Conservation (phyloP, 2,329 filamentous ascomycete genomes). For the Botrytis galanthina region DNA sequence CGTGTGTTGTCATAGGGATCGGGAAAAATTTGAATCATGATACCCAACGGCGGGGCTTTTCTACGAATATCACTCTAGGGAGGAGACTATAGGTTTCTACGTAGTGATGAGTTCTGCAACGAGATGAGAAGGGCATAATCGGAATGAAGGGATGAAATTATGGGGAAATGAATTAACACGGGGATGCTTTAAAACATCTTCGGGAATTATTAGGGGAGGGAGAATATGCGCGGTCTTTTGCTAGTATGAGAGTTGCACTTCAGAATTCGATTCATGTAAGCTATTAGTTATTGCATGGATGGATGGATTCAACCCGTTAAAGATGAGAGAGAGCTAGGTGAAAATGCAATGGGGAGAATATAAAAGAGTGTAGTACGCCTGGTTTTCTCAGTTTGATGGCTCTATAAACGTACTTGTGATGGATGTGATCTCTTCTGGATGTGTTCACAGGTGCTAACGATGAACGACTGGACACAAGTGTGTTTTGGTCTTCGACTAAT, state of each 20-base stretch:
- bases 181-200: not conserved
- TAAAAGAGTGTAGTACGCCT: conserved; percentile 11
- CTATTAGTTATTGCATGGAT: conserved; percentile 15
- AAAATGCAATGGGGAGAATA: conserved; percentile 10
- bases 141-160: not conserved
- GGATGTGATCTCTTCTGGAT: not conserved
- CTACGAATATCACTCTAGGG: conserved; percentile 4
- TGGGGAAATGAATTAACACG: not conserved
- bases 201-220: not conserved
- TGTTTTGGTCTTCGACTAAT: not conserved
- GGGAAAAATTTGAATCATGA: conserved; percentile 21
- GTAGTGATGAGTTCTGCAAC: conserved; percentile 12
- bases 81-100: not conserved
- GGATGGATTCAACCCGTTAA: not conserved
- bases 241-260: conserved; percentile 12
- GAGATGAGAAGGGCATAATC: conserved; percentile 7
- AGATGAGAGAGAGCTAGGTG: conserved; percentile 6
- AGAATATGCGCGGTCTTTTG: conserved; percentile 9
- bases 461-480: no score
- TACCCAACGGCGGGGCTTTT: conserved; percentile 20
- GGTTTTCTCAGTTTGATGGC: not conserved
- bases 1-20: conserved; percentile 16
- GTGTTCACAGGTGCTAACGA: not conserved
- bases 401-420: not conserved
- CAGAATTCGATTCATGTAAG: conserved; percentile 17